These are phyloP conservation scores for Plasmodium gallinaceum DNA, from an alignment of 169 alveolate genomes.

Conservation along the genomic window DNA sequence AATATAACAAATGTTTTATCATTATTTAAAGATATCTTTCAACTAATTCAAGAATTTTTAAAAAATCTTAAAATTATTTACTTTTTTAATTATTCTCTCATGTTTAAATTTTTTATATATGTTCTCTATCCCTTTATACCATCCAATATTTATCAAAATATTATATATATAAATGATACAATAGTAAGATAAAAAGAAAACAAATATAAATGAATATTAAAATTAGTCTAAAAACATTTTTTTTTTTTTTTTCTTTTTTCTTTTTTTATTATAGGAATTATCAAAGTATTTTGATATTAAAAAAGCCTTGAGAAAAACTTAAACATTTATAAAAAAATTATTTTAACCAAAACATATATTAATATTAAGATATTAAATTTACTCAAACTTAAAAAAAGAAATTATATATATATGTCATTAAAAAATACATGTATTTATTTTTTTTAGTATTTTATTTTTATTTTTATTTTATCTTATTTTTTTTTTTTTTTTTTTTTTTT, in stretches of 20 bases:
- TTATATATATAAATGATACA: constrained; percentile 22
- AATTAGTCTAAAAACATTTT: neutral
- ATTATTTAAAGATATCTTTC: constrained; percentile 49
- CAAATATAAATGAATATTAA: neutral
- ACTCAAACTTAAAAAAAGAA: neutral
- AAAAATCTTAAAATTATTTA: constrained; percentile 40
- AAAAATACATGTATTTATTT: neutral
- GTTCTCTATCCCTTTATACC: constrained; percentile 67
- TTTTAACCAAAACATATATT: neutral
- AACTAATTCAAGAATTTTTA: constrained; percentile 31
- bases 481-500: neutral
- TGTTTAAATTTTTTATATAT: constrained; percentile 39
- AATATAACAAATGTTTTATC: constrained; percentile 50
- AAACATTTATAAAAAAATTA: neutral
- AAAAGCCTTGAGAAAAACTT: constrained; percentile 27
- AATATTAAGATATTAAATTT: neutral
- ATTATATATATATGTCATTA: neutral
- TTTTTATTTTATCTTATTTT: neutral
- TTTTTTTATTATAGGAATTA: constrained; percentile 29
- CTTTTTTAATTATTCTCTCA: constrained; percentile 45
- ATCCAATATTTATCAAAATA: constrained; percentile 25
- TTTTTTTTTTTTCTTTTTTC: neutral
- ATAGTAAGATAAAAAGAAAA: constrained; percentile 10
- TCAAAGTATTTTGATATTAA: constrained; percentile 58
- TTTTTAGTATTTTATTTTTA: neutral